phyloP scores from a whole-genome alignment of 1,284 basidiomycete species.

The Thecaphora thlaspeos region DNA sequence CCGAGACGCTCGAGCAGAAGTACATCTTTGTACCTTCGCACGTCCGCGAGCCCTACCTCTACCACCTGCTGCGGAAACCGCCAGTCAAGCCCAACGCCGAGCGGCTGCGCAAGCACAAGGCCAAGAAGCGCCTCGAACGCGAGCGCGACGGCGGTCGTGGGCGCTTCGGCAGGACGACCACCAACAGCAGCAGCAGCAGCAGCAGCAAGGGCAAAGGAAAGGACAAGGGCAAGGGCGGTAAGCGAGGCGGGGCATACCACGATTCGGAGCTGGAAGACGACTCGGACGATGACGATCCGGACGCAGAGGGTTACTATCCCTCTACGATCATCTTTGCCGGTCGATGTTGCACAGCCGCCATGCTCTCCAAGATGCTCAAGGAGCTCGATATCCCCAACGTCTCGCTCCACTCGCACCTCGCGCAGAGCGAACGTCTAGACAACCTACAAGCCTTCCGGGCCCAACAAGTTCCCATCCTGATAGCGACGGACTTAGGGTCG shows the following conservation, averaged over 20 bases:
- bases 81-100: constrained; percentile 60
- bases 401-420: constrained; percentile 87
- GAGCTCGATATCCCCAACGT: constrained; percentile 76
- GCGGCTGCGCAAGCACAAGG: constrained; percentile 44
- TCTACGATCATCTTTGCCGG: constrained; percentile 94
- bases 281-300: constrained; percentile 20
- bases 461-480: constrained; percentile 58
- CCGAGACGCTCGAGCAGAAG: constrained; percentile 77
- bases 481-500: constrained; percentile 57
- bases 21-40: constrained; percentile 94
- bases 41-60: constrained; percentile 88
- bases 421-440: constrained; percentile 80
- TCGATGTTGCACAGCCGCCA: constrained; percentile 78
- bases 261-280: constrained; percentile 13
- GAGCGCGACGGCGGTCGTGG: constrained; percentile 15
- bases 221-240: constrained; percentile 28
- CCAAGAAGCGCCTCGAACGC: constrained; percentile 52
- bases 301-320: constrained; percentile 60
- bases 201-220: constrained; percentile 7
- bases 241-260: constrained; percentile 9
- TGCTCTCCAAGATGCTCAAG: constrained; percentile 69
- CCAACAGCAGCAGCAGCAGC: not conserved
- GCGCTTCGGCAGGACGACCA: constrained; percentile 1
- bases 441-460: constrained; percentile 85
- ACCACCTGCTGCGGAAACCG: constrained; percentile 80